Base-by-base conservation (phyloP, 208 protist genomes). In the Naegleria gruberi region DNA sequence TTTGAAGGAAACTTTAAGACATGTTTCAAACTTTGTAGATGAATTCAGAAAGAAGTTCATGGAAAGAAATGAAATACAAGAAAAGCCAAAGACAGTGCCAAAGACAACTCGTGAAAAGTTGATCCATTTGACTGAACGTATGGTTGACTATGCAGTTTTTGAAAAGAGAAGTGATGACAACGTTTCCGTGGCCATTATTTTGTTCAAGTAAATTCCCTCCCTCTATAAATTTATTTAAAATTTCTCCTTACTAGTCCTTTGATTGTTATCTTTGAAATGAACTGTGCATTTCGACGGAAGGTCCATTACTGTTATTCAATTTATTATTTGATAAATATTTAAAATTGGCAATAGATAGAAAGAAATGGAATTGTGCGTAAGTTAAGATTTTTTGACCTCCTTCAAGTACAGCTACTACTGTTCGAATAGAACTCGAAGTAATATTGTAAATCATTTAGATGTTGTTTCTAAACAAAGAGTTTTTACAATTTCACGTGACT, bases 161-260 rank as follows among this genome's bases (percentile, higher is more conserved):
- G 34, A 82, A 41, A 82, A 82, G 73, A 82, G n/a, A 34, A 82
- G 73, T 82, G 73, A 82, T n/a, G 73, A 82, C 73, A 82, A 82
- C 34, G 73, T 82, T 41, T 82, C 73, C n/a, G 73, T 82, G n/a
- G 34, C 73, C n/a, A 82, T 82, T 12, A 82, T 82, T 82, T 41
- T 82, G 23, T 41, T 82, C n/a, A 82, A 82, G 51, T 65, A 65
- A 65, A 4, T 65, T 65, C n/a, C n/a, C n/a, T n/a, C n/a, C n/a
- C n/a, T n/a, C n/a, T n/a, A n/a, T n/a, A n/a, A n/a, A n/a, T n/a
- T n/a, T n/a, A n/a, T n/a, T n/a, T n/a, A n/a, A n/a, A n/a, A n/a
- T 10, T 23, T 65, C 51, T 30, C 30, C 51, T 30, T 23, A 19
- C 51, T 3, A 3, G 30, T 65, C 30, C 19, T 65, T 19, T 30